phyloP scores from a whole-genome alignment of 1,139 yeast genomes.

The Nakaseomyces delphensis region DNA sequence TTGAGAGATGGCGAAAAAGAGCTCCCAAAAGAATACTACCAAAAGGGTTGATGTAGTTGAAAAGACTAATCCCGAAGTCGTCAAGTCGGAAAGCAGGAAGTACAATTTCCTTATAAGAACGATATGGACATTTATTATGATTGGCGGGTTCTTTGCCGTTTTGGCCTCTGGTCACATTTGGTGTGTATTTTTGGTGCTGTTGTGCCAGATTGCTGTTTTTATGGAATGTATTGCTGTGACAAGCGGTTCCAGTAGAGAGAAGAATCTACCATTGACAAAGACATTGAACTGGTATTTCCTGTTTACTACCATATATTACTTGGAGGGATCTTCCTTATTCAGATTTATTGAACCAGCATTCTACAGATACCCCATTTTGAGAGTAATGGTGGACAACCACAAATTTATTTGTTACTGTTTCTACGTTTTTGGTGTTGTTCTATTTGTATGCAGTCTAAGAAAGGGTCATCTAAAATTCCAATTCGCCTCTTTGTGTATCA shows the following conservation, averaged over 20 bases:
- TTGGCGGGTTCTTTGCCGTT: slow-evolving; percentile 57
- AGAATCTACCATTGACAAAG: slow-evolving; percentile 72
- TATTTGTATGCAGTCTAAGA: slow-evolving; percentile 81
- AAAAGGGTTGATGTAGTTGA: neutral
- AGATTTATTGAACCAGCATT: slow-evolving; percentile 37
- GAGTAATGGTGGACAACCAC: slow-evolving; percentile 54
- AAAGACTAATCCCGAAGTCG: neutral
- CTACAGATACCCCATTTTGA: slow-evolving; percentile 39
- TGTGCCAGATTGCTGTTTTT: slow-evolving; percentile 75
- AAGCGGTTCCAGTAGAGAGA: slow-evolving; percentile 73
- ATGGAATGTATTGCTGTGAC: slow-evolving; percentile 88
- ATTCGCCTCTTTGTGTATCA: slow-evolving; percentile 85
- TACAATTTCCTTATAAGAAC: slow-evolving; percentile 66
- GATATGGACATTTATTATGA: slow-evolving; percentile 93
- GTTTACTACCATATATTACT: slow-evolving; percentile 72
- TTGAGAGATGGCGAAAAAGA: slow-evolving; percentile 4
- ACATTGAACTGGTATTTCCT: slow-evolving; percentile 86
- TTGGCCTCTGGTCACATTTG: slow-evolving; percentile 85
- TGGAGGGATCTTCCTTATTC: slow-evolving; percentile 80
- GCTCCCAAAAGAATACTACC: neutral
- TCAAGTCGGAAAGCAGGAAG: slow-evolving; percentile 18
- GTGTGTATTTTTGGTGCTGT: slow-evolving; percentile 60
- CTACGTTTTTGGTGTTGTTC: slow-evolving; percentile 80
- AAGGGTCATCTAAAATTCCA: slow-evolving; percentile 87
- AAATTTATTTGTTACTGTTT: slow-evolving; percentile 75